These are phyloP conservation scores for Pichia membranifaciens DNA, from an alignment of 805 yeast genomes.

Conservation along the genomic window DNA sequence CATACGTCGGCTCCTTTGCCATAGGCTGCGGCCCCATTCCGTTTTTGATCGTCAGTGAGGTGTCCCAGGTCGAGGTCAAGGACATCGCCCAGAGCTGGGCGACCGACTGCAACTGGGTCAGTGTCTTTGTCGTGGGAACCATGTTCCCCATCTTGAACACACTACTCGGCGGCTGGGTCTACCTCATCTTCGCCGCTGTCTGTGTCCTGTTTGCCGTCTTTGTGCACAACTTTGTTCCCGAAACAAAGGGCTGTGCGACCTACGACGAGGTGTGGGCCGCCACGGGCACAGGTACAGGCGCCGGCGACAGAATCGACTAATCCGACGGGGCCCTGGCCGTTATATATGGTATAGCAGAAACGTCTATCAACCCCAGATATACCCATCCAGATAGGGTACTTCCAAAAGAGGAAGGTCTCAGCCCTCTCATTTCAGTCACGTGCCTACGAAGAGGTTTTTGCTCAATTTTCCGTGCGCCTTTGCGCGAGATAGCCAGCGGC, in stretches of 20 bases:
- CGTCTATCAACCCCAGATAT: too few species aligned
- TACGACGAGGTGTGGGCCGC: constrained; percentile 73
- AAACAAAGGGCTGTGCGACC: constrained; percentile 59
- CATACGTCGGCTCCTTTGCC: constrained; percentile 82
- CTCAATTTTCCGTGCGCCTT: too few species aligned
- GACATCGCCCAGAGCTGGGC: constrained; percentile 92
- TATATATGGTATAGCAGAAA: too few species aligned
- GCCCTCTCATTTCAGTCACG: constrained; percentile 6
- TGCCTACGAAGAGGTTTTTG: constrained; percentile 7
- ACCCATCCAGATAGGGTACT: too few species aligned
- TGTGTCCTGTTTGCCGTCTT: constrained; percentile 47
- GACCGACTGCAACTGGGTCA: constrained; percentile 83
- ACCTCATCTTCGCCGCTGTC: constrained; percentile 59
- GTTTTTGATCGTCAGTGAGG: constrained; percentile 78
- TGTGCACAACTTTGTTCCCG: constrained; percentile 53
- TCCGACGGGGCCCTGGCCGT: too few species aligned
- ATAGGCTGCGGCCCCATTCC: constrained; percentile 95
- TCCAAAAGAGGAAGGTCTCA: too few species aligned
- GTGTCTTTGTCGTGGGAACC: constrained; percentile 78
- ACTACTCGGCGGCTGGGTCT: constrained; percentile 70
- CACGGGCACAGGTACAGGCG: too few species aligned
- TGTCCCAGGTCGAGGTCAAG: constrained; percentile 74
- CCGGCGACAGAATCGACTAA: not conserved
- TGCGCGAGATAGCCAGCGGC: too few species aligned
- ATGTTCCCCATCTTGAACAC: constrained; percentile 69